Base-by-base conservation (phyloP, 441 rosid genomes). In the Erodium moschatum region DNA sequence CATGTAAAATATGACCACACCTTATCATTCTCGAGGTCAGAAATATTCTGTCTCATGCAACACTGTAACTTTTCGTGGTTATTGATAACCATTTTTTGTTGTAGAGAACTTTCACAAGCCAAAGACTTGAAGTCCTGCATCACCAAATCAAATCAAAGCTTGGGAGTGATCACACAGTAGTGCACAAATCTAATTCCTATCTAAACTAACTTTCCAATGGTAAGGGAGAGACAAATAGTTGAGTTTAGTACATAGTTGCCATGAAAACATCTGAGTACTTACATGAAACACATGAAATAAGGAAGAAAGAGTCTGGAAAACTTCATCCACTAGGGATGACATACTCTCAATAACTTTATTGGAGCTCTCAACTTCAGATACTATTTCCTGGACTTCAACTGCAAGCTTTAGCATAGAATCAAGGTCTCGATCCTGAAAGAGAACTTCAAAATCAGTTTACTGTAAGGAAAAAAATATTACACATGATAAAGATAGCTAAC, bases 21-120 rank as follows among this genome's bases (percentile, higher is more conserved):
- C 94, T 90, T 89, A 79, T 87, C 90, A 69, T 74, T 80, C 77
- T 90, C 97, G 42, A 79, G 67, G 69, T 80, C 83, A 72, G 77
- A 71, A 75, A 79, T 68, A 75, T 81, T 90, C 75, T 88, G 84
- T 58, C 71, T 75, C 78, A 80, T 73, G 74, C 65, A 65, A 71
- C 64, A 70, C 64, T 79, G 73, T 48, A 85, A 65, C 67, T 78
- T 82, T 69, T 84, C 80, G 71, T 77, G 81, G 77, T 79, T 71
- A 75, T 72, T 63, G 63, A 77, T 58, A 67, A 83, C 67, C 73
- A 84, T 69, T 68, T 79, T 82, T 71, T 87, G 89, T 77, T 86
- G 82, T 61, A 68, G 75, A 73, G 82, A 74, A 64, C 69, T 84
- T 79, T 83, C 83, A 61, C 68, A 65, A 74, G 82, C 74, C 67